Conservation (phyloP, 1,284 basidiomycete species). For the Sanghuangporus weigelae region DNA sequence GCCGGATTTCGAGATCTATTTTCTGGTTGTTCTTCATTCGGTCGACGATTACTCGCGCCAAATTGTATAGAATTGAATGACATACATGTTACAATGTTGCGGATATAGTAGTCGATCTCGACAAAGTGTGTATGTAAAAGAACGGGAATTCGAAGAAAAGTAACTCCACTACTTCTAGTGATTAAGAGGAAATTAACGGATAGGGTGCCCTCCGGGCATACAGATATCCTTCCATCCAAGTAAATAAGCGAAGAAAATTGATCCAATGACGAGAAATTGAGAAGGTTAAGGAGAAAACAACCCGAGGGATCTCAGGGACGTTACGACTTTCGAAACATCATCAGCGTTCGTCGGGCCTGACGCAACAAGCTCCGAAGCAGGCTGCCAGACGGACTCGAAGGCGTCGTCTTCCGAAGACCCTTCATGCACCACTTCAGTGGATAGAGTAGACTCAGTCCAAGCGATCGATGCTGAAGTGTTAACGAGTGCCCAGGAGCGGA, state of each 20-base stretch:
- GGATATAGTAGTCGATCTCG: background rate
- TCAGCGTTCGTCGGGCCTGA: slow-evolving; percentile 26
- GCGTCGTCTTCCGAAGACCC: slow-evolving; percentile 34
- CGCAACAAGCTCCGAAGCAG: slow-evolving; percentile 37
- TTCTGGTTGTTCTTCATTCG: background rate
- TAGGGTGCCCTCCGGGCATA: background rate
- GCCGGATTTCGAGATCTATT: background rate
- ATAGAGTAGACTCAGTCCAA: slow-evolving; percentile 51
- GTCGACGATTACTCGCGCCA: background rate
- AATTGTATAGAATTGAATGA: background rate
- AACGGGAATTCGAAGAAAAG: background rate
- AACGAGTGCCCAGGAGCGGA: slow-evolving; percentile 52
- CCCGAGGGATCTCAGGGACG: slow-evolving; percentile 9
- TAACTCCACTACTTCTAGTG: background rate
- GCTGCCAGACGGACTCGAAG: slow-evolving; percentile 48
- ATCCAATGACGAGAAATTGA: background rate
- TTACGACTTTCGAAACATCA: slow-evolving; percentile 10
- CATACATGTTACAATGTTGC: background rate
- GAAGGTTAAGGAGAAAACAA: slow-evolving; percentile 11
- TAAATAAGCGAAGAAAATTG: background rate
- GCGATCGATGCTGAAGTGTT: slow-evolving; percentile 33
- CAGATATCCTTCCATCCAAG: background rate
- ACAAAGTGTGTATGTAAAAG: background rate
- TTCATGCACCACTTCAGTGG: slow-evolving; percentile 46
- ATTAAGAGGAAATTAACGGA: background rate